These are phyloP conservation scores for Bidens hawaiensis DNA, from an alignment of 140 eudicot genomes.

Conservation along the genomic window DNA sequence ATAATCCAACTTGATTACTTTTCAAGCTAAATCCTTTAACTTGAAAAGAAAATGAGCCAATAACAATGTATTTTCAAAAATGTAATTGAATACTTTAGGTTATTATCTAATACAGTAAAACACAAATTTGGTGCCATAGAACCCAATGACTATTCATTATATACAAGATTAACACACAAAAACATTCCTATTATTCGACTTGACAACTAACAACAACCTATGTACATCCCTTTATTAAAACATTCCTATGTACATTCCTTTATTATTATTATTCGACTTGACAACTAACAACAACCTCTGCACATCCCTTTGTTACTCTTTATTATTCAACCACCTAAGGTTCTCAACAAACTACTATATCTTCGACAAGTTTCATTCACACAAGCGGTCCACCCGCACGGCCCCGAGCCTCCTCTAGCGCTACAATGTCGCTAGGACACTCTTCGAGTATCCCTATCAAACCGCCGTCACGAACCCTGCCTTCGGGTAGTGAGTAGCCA, in stretches of 20 bases:
- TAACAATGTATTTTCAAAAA: too few relatives aligned
- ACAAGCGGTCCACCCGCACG: conserved; percentile 37
- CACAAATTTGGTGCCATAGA: not conserved
- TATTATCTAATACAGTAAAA: too few relatives aligned
- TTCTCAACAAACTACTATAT: not conserved
- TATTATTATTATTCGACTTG: not conserved
- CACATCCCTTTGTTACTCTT: too few relatives aligned
- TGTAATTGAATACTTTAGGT: too few relatives aligned
- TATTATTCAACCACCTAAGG: not conserved
- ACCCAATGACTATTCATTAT: not conserved
- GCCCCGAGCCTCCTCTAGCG: conserved; percentile 17
- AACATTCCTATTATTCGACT: too few relatives aligned
- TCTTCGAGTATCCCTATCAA: conserved; percentile 77
- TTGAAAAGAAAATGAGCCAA: too few relatives aligned
- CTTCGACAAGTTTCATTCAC: conserved; percentile 18
- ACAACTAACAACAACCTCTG: not conserved
- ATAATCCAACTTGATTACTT: too few relatives aligned
- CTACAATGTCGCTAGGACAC: conserved; percentile 18
- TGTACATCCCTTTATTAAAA: not conserved
- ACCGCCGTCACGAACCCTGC: conserved; percentile 86
- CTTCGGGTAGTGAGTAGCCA: conserved; percentile 64
- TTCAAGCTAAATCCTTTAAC: too few relatives aligned
- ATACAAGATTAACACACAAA: not conserved
- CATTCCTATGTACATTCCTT: too few relatives aligned
- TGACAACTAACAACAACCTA: not conserved